Conservation (phyloP, 2,329 filamentous ascomycete genomes). For the Gnomoniopsis smithogilvyi region DNA sequence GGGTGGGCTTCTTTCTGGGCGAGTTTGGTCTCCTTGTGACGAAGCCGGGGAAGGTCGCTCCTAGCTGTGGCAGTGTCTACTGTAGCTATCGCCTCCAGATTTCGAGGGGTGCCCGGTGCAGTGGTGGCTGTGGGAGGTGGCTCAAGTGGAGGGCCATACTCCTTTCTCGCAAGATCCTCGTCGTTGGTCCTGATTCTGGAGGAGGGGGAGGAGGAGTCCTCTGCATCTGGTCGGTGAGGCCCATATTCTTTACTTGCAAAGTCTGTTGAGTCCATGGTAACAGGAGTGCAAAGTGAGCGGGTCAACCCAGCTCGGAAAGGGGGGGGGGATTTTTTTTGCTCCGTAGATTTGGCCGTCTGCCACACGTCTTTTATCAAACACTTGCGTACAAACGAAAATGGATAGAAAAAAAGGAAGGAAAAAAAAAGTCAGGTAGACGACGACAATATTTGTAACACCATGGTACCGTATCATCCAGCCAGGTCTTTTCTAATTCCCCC, state of each 20-base stretch:
- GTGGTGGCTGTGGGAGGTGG: not conserved
- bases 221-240: not conserved
- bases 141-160: not conserved
- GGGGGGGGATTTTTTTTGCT: no score
- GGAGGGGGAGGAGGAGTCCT: not conserved
- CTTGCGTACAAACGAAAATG: no score
- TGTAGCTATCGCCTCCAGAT: not conserved
- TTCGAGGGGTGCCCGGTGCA: not conserved
- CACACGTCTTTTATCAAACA: no score
- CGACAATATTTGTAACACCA: no score
- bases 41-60: not conserved
- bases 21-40: constrained; percentile 3
- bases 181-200: not conserved
- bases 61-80: not conserved
- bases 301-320: not conserved
- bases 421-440: not conserved
- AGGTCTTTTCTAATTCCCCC: no score
- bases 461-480: no score
- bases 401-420: not conserved
- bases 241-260: not conserved
- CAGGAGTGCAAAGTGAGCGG: not conserved
- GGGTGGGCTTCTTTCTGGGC: constrained; percentile 11
- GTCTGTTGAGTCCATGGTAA: not conserved
- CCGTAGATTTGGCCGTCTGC: no score
- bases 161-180: not conserved